These are phyloP conservation scores for Salicornia ramosissima DNA, from an alignment of 148 eudicot species.

Conservation along the genomic window DNA sequence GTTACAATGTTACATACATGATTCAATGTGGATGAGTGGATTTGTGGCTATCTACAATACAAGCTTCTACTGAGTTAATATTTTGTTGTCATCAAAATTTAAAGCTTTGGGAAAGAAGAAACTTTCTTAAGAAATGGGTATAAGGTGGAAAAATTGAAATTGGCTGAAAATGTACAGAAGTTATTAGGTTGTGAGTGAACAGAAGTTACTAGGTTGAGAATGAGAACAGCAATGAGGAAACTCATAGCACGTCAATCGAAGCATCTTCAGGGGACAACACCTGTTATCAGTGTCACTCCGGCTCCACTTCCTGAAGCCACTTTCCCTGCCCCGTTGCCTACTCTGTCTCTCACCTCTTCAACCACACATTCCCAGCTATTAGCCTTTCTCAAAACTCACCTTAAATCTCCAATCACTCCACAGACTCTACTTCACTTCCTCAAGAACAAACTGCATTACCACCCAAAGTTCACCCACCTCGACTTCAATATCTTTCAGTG, in stretches of 20 bases:
- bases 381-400: conserved; percentile 51
- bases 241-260: conserved; percentile 12
- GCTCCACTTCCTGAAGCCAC: conserved; percentile 15
- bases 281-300: not conserved
- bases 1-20: no score
- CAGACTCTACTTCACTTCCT: conserved; percentile 54
- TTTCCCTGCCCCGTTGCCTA: conserved; percentile 38
- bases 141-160: not conserved
- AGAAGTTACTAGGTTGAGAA: not conserved
- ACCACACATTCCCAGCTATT: conserved; percentile 54
- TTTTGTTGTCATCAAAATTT: no score
- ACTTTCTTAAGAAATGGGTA: not conserved
- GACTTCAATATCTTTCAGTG: conserved; percentile 77
- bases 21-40: no score
- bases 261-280: conserved; percentile 15
- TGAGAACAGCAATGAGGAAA: conserved; percentile 28
- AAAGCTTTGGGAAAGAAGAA: not conserved
- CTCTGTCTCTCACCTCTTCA: conserved; percentile 35
- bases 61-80: no score
- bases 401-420: conserved; percentile 56
- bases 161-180: not conserved
- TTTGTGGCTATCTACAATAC: no score
- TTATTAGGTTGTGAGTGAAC: conserved; percentile 4
- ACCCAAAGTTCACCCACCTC: conserved; percentile 70
- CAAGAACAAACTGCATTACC: conserved; percentile 66